These are phyloP conservation scores for Picochlorum sp. DNA, from an alignment of 139 green algal genomes.

Conservation along the genomic window DNA sequence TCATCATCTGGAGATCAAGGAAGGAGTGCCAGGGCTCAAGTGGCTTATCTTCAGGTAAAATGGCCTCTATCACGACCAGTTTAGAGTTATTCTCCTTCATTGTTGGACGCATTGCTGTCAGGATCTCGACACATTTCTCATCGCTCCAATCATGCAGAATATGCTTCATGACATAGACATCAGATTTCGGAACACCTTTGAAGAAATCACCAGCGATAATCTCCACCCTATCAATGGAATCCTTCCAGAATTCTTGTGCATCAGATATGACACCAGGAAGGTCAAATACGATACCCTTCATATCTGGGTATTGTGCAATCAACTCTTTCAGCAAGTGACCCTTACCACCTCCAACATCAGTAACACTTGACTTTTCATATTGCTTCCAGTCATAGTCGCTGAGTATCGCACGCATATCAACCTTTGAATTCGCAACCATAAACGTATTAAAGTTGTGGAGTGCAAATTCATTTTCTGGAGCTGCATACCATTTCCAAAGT, in stretches of 20 bases:
- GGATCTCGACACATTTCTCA: background rate
- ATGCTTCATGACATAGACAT: conserved; percentile 1
- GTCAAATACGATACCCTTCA: background rate
- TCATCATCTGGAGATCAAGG: background rate
- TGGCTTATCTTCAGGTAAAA: background rate
- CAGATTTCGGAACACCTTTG: background rate
- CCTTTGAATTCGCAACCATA: background rate
- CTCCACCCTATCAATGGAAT: background rate
- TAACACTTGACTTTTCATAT: background rate
- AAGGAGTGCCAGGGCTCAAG: background rate
- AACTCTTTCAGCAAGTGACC: background rate
- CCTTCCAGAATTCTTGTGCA: background rate
- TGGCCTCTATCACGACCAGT: background rate
- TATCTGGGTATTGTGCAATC: background rate
- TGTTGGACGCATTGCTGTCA: background rate
- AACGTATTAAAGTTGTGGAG: background rate
- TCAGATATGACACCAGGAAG: background rate
- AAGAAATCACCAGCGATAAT: conserved; percentile 1
- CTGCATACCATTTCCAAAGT: background rate
- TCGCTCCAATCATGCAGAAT: conserved; percentile 1
- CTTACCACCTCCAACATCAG: background rate
- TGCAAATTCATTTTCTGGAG: background rate
- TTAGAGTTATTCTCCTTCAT: background rate
- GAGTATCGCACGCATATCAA: background rate
- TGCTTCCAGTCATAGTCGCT: background rate